These are phyloP conservation scores for Hygrophoropsis aurantiaca DNA, from an alignment of 768 basidiomycete genomes.

Conservation along the genomic window DNA sequence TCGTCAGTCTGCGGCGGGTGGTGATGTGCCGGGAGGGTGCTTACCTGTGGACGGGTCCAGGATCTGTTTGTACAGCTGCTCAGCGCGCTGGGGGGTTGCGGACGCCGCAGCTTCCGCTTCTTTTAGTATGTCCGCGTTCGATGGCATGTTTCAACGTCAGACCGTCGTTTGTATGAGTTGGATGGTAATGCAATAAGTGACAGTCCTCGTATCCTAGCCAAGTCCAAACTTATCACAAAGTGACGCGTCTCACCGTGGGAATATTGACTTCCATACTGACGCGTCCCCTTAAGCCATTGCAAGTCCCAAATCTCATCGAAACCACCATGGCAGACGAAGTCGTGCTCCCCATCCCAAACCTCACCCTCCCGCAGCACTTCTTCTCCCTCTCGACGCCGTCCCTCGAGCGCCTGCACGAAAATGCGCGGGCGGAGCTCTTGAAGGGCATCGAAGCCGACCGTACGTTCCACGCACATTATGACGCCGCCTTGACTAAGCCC, in stretches of 20 bases:
- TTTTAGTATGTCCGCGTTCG: conserved; percentile 20
- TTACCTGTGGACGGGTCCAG: conserved; percentile 42
- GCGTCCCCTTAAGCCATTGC: conserved; percentile 29
- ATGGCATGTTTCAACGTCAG: conserved; percentile 17
- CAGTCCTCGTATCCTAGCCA: too few relatives aligned
- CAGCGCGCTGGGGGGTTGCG: conserved; percentile 60
- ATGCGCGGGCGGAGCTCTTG: conserved; percentile 63
- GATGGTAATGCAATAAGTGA: too few relatives aligned
- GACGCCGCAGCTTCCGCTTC: conserved; percentile 52
- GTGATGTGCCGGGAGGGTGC: conserved; percentile 7
- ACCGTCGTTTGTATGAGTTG: too few relatives aligned
- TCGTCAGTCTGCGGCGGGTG: not conserved
- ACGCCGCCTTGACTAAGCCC: conserved; percentile 1
- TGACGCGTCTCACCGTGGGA: conserved; percentile 35
- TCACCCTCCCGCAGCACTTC: conserved; percentile 74
- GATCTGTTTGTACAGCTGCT: conserved; percentile 73
- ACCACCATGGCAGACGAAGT: conserved; percentile 76
- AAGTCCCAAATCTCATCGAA: not conserved
- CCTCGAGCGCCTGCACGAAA: conserved; percentile 62
- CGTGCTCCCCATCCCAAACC: conserved; percentile 85
- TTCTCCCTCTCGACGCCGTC: conserved; percentile 69
- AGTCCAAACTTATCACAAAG: not conserved
- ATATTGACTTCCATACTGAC: conserved; percentile 26
- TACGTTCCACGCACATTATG: conserved; percentile 35
- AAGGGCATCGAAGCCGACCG: conserved; percentile 79